Base-by-base conservation (phyloP, 2,329 filamentous ascomycete species). In the Ascomycota sp. region DNA sequence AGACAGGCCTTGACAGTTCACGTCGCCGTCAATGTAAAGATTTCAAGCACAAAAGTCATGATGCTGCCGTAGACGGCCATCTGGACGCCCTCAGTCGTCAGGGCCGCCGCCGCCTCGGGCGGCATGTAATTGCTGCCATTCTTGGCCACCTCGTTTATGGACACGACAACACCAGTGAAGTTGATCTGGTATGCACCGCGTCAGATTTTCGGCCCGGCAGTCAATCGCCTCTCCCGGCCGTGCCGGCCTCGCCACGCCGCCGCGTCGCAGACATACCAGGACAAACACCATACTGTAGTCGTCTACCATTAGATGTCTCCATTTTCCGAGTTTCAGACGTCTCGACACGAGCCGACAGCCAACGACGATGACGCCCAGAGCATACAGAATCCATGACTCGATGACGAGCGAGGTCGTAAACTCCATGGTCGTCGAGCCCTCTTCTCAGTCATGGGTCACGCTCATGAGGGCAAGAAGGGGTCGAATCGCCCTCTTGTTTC, bases 211-310 rank as follows among this genome's bases (percentile, higher is more conserved):
- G 23, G 10, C 23, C 4, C 26, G 15, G 5, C 13, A 26, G 13
- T 7, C n/a, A n/a, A n/a, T n/a, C n/a, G n/a, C n/a, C n/a, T n/a
- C n/a, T n/a, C n/a, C n/a, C n/a, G n/a, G n/a, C n/a, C n/a, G n/a
- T n/a, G n/a, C n/a, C n/a, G n/a, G n/a, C n/a, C n/a, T n/a, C n/a
- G n/a, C n/a, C n/a, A n/a, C n/a, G n/a, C n/a, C n/a, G n/a, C n/a
- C n/a, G n/a, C n/a, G 11, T 4, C 11, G 41, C 1, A 7, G 20
- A 50, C 35, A 9, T 36, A 55, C 50, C 13, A 61, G 47, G 7
- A 61, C 56, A 32, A 67, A 50, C 7, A 61, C 25, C 64, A 71
- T 71, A 17, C 66, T 47, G 40, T 59, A 69, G 40, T 73, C 68
- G 38, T 72, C 68, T 19, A 58, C 40, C 38, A 65, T 60, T n/a